Percentiles rank a stretch among this genome's conserved stretches.
These are phyloP conservation scores for Alternaria postmessia DNA, from an alignment of 2,329 filamentous ascomycete species.

Conservation along the genomic window DNA sequence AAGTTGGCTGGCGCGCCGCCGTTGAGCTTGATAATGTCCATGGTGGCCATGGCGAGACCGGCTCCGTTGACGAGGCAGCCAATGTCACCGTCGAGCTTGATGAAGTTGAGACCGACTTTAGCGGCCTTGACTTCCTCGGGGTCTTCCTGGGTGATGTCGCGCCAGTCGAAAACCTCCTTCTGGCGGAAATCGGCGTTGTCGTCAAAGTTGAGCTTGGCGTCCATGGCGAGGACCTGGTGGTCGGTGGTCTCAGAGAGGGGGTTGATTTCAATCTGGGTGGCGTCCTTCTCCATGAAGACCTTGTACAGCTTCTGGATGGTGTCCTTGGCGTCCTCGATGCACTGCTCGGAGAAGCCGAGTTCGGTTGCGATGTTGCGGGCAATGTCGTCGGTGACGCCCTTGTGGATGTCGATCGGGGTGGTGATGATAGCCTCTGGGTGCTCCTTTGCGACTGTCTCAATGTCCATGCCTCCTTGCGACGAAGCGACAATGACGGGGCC, in stretches of 20 bases:
- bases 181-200: conserved; percentile 99
- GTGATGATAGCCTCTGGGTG: conserved; percentile 94
- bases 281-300: conserved; percentile 98
- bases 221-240: conserved; percentile 98
- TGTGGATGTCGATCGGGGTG: conserved; percentile 91
- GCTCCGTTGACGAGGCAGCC: conserved; percentile 99
- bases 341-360: conserved; percentile 97
- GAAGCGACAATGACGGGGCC: conserved; percentile 95
- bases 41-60: conserved; percentile 99
- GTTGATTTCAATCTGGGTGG: conserved; percentile 99
- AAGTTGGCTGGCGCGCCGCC: conserved; percentile 97
- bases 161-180: conserved; percentile 93
- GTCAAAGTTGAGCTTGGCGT: conserved; percentile 98
- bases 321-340: conserved; percentile 91
- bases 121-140: conserved; percentile 97
- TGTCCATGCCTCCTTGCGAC: conserved; percentile 99
- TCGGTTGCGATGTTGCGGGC: conserved; percentile 87
- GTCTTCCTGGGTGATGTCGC: conserved; percentile 95
- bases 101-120: conserved; percentile 95
- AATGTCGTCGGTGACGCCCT: conserved; percentile 94
- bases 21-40: conserved; percentile 99
- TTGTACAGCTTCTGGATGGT: conserved; percentile 99
- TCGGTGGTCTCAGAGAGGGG: conserved; percentile 97
- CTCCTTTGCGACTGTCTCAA: conserved; percentile 98
- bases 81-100: conserved; percentile 99